Base-by-base conservation (phyloP, 108 stramenopile species). In the Asterionellopsis glacialis region DNA sequence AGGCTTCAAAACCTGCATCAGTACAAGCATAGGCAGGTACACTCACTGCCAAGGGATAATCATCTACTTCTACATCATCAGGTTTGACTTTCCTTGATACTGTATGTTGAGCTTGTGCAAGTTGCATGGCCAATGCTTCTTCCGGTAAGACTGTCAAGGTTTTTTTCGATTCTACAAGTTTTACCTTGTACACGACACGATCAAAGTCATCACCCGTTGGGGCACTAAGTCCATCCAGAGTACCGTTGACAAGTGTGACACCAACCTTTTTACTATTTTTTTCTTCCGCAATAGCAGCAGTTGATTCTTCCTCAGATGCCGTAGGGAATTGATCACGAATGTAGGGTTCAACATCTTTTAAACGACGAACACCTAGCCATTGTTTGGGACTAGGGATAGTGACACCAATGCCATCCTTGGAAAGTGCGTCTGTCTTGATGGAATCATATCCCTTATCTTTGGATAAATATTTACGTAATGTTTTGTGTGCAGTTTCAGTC, bases 61-160 rank as follows among this genome's bases (percentile, higher is more conserved):
- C 75, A 48, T 58, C 56, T 23, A 72, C 73, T 42, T 74, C 61
- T 1, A 52, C 62, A 13, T 62, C 75, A 16, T 68, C 52, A 12
- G 56, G 38, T 44, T 72, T 72, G 45, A 11, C 63, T 21, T 79
- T 64, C 49, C 45, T 45, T 11, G 76, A 65, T 1, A 85, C 84
- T 53, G 67, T 60, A 61, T 72, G 74, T 51, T 82, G 83, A 1
- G 79, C 83, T 51, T 71, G 61, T 44, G 74, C 73, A 25, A 92
- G 51, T 9, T 87, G 9, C 11, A 88, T 33, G 3, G 72, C 72
- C 15, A 81, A 59, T 1, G 76, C 78, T 69, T 92, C 91, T 60
- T 92, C 91, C 0, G 91, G 91, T 11, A 92, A 53, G 9, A 92
- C 72, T 0, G 87, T 79, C 61, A 88, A 50, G 9, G 74, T 64